A percentile compares a stretch with the other conserved stretches of the same genome.
Conservation (phyloP, 208 protist genomes). For the Zelonia costaricensis region DNA sequence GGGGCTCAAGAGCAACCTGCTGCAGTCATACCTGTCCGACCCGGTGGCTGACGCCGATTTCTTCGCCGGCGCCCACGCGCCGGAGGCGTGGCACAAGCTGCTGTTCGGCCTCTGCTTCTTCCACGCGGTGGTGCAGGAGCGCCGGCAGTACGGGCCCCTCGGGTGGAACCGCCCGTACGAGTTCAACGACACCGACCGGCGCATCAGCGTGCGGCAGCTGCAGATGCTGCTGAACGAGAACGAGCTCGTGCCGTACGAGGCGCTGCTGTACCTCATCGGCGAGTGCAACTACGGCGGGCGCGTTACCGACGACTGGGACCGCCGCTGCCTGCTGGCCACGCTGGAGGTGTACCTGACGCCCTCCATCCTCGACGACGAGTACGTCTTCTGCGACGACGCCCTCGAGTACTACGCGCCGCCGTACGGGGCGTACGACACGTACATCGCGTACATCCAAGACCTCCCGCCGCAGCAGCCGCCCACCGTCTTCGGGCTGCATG, state of each 20-base stretch:
- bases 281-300: constrained; percentile 95
- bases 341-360: constrained; percentile 86
- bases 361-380: constrained; percentile 90
- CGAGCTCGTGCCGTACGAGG: constrained; percentile 92
- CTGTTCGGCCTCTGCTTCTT: constrained; percentile 97
- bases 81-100: constrained; percentile 88
- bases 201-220: constrained; percentile 95
- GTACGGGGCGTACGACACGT: constrained; percentile 81
- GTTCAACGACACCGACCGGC: constrained; percentile 97
- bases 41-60: constrained; percentile 85
- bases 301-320: constrained; percentile 94
- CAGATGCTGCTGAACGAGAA: constrained; percentile 95
- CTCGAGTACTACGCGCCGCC: constrained; percentile 84
- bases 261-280: constrained; percentile 92
- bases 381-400: constrained; percentile 87
- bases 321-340: constrained; percentile 91
- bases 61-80: constrained; percentile 83
- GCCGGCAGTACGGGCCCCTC: constrained; percentile 95
- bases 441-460: constrained; percentile 86
- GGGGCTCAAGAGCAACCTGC: constrained; percentile 96
- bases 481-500: constrained; percentile 93
- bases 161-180: constrained; percentile 98
- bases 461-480: constrained; percentile 85
- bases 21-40: constrained; percentile 94
- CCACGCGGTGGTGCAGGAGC: constrained; percentile 96